phyloP scores from a whole-genome alignment of 75 land plant genomes.

The Azolla pinnata region DNA sequence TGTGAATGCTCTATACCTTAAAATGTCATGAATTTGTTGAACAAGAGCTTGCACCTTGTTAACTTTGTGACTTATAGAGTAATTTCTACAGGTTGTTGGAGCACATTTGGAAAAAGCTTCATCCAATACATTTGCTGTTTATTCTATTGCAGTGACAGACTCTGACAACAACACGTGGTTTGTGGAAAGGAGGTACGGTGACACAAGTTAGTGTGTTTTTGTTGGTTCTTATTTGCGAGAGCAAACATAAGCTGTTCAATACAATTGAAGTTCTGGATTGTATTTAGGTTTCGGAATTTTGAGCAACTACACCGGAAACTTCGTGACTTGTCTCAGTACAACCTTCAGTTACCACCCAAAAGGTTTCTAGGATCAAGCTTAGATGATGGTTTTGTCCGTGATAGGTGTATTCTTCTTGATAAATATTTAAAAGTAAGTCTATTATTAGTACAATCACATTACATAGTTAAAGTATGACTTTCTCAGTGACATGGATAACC shows the following conservation, averaged over 20 bases:
- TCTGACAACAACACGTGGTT: slow-evolving; percentile 64
- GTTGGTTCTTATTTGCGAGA: too few species aligned
- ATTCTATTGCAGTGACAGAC: slow-evolving; percentile 84
- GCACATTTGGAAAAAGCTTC: slow-evolving; percentile 90
- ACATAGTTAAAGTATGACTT: not conserved
- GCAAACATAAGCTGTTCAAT: too few species aligned
- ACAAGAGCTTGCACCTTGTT: too few species aligned
- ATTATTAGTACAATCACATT: not conserved
- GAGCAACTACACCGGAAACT: slow-evolving; percentile 85
- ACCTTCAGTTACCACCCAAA: slow-evolving; percentile 83
- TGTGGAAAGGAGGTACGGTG: slow-evolving; percentile 93
- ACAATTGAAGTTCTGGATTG: too few species aligned
- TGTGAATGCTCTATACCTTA: not conserved
- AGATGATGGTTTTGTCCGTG: slow-evolving; percentile 80
- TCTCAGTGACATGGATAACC: too few species aligned
- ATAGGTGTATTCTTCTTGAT: slow-evolving; percentile 85
- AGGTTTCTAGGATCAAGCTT: slow-evolving; percentile 86
- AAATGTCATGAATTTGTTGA: not conserved
- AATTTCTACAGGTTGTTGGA: slow-evolving; percentile 68
- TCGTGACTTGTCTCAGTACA: slow-evolving; percentile 82
- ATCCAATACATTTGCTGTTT: slow-evolving; percentile 82
- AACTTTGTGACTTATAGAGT: too few species aligned
- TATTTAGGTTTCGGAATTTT: slow-evolving; percentile 90
- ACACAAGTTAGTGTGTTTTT: too few species aligned
- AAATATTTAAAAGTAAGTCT: slow-evolving; percentile 65